phyloP scores from a whole-genome alignment of 345 rosid species.

The Orychophragmus violaceus region DNA sequence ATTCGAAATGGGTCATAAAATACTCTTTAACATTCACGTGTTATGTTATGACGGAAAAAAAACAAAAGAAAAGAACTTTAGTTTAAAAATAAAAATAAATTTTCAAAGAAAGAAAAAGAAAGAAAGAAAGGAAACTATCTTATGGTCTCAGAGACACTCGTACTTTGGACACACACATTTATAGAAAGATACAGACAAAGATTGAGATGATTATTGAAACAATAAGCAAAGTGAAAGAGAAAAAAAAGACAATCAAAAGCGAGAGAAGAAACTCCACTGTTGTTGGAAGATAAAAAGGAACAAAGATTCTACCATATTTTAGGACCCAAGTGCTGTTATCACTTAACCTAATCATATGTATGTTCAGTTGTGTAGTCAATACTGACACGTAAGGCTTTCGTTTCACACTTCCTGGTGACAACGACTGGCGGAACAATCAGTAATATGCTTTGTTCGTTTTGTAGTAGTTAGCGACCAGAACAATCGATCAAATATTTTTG shows the following conservation, averaged over 20 bases:
- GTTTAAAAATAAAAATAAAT: not conserved
- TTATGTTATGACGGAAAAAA: not conserved
- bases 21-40: not conserved
- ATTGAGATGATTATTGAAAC: constrained; percentile 11
- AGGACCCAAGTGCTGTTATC: not conserved
- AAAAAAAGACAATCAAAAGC: constrained; percentile 1
- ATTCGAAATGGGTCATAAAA: not conserved
- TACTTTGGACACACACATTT: constrained; percentile 15
- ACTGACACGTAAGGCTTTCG: not conserved
- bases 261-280: constrained; percentile 24
- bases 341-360: not conserved
- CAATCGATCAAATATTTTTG: not conserved
- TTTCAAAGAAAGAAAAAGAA: constrained; percentile 9
- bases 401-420: not conserved
- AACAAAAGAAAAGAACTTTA: not conserved
- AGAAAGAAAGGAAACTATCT: not conserved
- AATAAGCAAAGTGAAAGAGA: constrained; percentile 19
- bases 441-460: not conserved
- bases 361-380: not conserved
- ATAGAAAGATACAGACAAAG: constrained; percentile 21
- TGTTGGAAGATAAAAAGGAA: constrained; percentile 8
- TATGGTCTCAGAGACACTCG: constrained; percentile 1
- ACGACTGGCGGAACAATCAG: not conserved
- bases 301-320: not conserved
- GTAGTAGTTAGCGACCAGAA: not conserved